Conservation (phyloP, 306 rosid species). For the Gillenia trifoliata region DNA sequence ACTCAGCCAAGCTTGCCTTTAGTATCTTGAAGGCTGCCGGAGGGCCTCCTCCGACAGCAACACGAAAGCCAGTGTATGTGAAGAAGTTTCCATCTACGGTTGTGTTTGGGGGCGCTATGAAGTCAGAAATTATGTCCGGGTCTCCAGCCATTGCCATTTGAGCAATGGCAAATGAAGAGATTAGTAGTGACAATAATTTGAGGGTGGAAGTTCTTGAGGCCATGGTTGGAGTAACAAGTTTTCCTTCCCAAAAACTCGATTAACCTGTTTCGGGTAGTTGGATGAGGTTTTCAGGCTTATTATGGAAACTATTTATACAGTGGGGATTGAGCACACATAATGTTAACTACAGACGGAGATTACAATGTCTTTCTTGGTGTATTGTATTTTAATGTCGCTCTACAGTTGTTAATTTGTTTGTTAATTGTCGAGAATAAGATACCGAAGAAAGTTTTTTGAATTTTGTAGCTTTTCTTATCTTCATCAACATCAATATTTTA, state of each 20-base stretch:
- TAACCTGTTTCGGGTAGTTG: neutral
- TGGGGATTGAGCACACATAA: neutral
- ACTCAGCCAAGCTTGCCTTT: neutral
- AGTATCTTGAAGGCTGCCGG: neutral
- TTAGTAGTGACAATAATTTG: neutral
- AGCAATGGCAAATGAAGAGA: constrained; percentile 13
- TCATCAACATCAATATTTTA: neutral
- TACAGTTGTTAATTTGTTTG: neutral
- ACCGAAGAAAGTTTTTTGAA: neutral
- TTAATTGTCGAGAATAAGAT: neutral
- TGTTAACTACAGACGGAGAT: neutral
- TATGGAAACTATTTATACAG: neutral
- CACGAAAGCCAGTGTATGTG: neutral
- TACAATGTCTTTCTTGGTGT: neutral
- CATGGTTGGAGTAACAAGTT: neutral
- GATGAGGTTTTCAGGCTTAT: neutral
- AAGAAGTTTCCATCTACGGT: constrained; percentile 30
- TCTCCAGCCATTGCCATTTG: constrained; percentile 21
- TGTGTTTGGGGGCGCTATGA: constrained; percentile 17
- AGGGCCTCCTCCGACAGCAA: neutral
- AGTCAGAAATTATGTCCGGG: constrained; percentile 36
- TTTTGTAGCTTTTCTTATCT: neutral
- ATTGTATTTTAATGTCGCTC: neutral
- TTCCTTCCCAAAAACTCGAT: too few relatives aligned
- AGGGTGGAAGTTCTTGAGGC: neutral